Percentiles rank a stretch among this genome's conserved stretches.
Conservation (phyloP, 2,329 filamentous ascomycete genomes). For the Dactylellina haptotyla region DNA sequence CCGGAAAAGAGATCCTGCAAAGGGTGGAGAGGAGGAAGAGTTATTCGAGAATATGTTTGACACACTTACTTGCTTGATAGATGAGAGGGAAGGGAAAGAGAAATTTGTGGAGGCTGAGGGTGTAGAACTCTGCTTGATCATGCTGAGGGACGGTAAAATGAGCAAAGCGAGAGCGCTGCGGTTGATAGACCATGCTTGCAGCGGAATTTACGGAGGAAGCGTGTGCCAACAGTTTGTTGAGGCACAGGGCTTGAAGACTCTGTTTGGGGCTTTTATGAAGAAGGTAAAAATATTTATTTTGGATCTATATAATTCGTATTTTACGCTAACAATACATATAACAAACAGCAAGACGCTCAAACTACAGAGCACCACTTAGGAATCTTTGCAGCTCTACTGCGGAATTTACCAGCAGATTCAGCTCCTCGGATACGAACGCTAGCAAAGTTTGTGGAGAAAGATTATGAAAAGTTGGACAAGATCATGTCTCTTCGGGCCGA, state of each 20-base stretch:
- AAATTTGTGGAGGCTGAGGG: constrained; percentile 91
- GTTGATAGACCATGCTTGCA: constrained; percentile 82
- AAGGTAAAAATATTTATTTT: constrained; percentile 63
- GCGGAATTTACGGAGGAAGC: constrained; percentile 67
- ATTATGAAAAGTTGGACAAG: constrained; percentile 84
- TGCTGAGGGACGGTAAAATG: constrained; percentile 88
- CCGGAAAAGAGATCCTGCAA: constrained; percentile 83
- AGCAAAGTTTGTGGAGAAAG: constrained; percentile 94
- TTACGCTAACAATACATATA: constrained; percentile 47
- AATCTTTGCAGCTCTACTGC: constrained; percentile 83
- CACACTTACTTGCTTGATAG: constrained; percentile 79
- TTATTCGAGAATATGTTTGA: constrained; percentile 96
- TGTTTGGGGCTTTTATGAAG: constrained; percentile 91
- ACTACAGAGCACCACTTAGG: constrained; percentile 82
- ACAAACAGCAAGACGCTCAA: constrained; percentile 69
- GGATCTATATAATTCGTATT: not conserved
- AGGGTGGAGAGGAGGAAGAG: constrained; percentile 89
- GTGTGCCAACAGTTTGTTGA: constrained; percentile 83
- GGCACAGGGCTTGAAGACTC: constrained; percentile 81
- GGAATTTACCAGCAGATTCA: constrained; percentile 79
- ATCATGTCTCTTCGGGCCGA: constrained; percentile 77
- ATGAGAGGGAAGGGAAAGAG: constrained; percentile 77
- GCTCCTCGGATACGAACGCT: constrained; percentile 81
- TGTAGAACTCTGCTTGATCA: constrained; percentile 87
- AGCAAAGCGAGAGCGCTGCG: constrained; percentile 81